Percentiles rank a stretch among this genome's conserved stretches.
Evolutionary conservation across 306 rosid species (phyloP).

Genomic region (Cicer judaicum): DNA sequence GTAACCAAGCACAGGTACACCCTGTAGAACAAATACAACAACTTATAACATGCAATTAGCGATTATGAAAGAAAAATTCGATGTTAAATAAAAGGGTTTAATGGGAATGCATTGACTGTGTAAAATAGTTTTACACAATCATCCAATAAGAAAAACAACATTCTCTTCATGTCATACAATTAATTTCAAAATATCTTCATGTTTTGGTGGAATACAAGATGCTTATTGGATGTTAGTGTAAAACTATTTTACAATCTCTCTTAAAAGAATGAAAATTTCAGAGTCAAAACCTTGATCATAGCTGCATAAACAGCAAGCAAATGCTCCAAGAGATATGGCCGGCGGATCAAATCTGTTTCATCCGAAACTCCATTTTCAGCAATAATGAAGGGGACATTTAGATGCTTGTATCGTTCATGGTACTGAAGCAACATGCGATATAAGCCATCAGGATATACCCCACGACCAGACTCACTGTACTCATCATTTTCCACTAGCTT

Average conservation of each 20-base stretch:
- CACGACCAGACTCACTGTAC: constrained; percentile 98
- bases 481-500: constrained; percentile 90
- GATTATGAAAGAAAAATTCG: constrained; percentile 24
- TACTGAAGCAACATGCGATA: constrained; percentile 88
- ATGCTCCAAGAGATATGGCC: constrained; percentile 87
- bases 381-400: constrained; percentile 78
- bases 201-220: too few relatives aligned
- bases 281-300: constrained; percentile 68
- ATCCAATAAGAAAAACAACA: too few relatives aligned
- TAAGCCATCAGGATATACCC: constrained; percentile 97
- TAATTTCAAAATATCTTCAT: too few relatives aligned
- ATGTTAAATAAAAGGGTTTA: background rate
- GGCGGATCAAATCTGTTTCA: constrained; percentile 90
- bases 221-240: too few relatives aligned
- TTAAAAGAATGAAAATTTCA: constrained; percentile 21
- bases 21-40: constrained; percentile 58
- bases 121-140: too few relatives aligned
- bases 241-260: too few relatives aligned
- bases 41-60: constrained; percentile 33
- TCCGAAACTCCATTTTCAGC: constrained; percentile 92
- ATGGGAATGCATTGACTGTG: too few relatives aligned
- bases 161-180: too few relatives aligned
- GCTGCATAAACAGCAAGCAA: constrained; percentile 86
- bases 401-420: constrained; percentile 91
- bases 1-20: constrained; percentile 72